Evolutionary conservation across 805 yeast genomes (phyloP), one percentile per base, ranked within the genome.

Genomic region (Teunomyces stri): DNA sequence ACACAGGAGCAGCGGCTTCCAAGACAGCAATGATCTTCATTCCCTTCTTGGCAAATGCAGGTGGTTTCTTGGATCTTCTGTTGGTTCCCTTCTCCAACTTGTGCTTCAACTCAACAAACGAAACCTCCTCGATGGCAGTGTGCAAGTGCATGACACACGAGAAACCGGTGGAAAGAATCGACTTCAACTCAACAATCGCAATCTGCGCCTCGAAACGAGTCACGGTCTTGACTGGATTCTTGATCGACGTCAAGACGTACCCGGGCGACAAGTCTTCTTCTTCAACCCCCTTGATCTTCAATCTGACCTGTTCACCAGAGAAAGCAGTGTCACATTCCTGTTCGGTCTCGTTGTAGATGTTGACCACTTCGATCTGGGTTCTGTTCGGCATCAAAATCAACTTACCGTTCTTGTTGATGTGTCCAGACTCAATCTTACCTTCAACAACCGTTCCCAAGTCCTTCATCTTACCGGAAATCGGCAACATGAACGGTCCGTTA

Each of bases 81-180:
- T 92, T 92, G 48, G 98, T 90, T 53, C 97, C 97, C 76, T 88
- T 92, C 70, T 94, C 96, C 60, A 94, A 77, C 73, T 92, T 90
- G 75, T 94, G 98, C 64, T 90, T 77, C 67, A 94, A 79, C 61
- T 84, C 83, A 44, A 84, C 77, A 64, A 94, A 81, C 21, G 79
- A 78, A 45, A 94, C 96, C 71, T 94, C 99, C 73, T 94, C 98
- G 58, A 92, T 90, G 47, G 98, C 98, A 43, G 98, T 89, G 75
- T 94, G 99, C 59, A 94, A 86, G 65, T 94, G 99, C 97, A 94
- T 92, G 47, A 94, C 97, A 80, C 98, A 94, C 11, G 97, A 84
- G 76, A 84, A 94, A 48, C 99, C 99, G 44, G 95, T 84, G 4
- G 99, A 88, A 62, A 94, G 76, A 62, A 94, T 94, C 15, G 96